Percentiles rank a stretch among this genome's conserved stretches.
Conservation (phyloP, 768 basidiomycete genomes). For the Rhizopogon roseolus region DNA sequence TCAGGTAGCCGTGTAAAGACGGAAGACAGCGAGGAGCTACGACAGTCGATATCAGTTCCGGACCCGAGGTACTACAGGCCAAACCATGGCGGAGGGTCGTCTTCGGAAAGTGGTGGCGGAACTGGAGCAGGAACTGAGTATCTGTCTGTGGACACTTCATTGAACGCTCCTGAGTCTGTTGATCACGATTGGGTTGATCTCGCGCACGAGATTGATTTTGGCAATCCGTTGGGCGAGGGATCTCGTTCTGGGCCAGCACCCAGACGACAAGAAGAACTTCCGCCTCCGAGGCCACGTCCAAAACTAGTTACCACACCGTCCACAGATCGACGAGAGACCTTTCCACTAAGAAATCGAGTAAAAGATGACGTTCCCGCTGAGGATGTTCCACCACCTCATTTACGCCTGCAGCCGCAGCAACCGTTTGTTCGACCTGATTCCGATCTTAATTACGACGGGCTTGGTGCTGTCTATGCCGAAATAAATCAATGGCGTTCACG, state of each 20-base stretch:
- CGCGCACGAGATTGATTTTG: conserved; percentile 28
- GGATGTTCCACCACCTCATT: conserved; percentile 54
- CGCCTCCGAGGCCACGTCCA: conserved; percentile 7
- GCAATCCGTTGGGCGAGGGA: background rate
- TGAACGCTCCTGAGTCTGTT: background rate
- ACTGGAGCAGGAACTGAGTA: conserved; percentile 6
- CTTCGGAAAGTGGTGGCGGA: conserved; percentile 3
- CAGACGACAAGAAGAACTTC: background rate
- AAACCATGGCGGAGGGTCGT: conserved; percentile 33
- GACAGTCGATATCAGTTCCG: background rate
- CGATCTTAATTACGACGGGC: conserved; percentile 60
- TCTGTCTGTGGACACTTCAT: conserved; percentile 11
- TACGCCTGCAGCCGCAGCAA: conserved; percentile 61
- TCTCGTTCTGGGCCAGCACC: conserved; percentile 21
- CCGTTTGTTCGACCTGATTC: conserved; percentile 77
- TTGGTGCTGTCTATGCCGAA: conserved; percentile 61
- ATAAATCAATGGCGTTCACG: conserved; percentile 68
- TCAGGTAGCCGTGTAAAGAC: conserved; percentile 54
- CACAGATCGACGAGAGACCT: conserved; percentile 51
- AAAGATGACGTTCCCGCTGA: conserved; percentile 26
- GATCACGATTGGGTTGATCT: conserved; percentile 61
- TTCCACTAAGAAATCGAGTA: conserved; percentile 47
- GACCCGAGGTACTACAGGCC: conserved; percentile 53
- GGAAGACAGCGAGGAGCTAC: conserved; percentile 49
- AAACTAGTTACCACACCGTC: conserved; percentile 8